phyloP scores from a whole-genome alignment of 2,329 filamentous ascomycete genomes.

The Mycogone perniciosa region DNA sequence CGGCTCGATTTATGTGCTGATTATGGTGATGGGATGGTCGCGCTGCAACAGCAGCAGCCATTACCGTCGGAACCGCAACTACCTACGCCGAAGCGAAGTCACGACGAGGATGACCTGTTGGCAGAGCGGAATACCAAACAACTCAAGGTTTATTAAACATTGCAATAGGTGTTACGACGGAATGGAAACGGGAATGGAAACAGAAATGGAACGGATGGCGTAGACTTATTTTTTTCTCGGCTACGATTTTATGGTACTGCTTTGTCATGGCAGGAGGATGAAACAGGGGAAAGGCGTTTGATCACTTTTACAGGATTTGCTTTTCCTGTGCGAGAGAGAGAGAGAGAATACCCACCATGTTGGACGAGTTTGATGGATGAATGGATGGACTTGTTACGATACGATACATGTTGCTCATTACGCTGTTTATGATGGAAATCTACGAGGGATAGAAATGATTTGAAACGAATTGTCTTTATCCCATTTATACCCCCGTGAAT shows the following conservation, averaged over 20 bases:
- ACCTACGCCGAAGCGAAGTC: conserved; percentile 3
- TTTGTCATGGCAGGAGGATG: not conserved
- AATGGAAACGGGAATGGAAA: not conserved
- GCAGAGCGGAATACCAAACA: conserved; percentile 3
- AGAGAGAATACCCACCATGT: not conserved
- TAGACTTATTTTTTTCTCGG: not conserved
- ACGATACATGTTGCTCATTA: not conserved
- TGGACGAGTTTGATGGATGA: not conserved
- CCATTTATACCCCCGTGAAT: not conserved
- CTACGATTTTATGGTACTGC: not conserved
- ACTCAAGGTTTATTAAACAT: not conserved
- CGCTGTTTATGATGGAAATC: not conserved
- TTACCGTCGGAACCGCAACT: not conserved
- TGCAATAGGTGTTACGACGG: not conserved
- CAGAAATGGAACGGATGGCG: not conserved
- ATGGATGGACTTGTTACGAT: too few species aligned
- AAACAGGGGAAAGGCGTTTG: not conserved
- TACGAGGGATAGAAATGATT: not conserved
- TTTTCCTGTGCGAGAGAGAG: not conserved
- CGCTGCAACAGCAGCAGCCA: not conserved
- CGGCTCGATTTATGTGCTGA: conserved; percentile 29
- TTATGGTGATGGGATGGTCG: conserved; percentile 14
- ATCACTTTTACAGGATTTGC: not conserved
- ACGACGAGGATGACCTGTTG: not conserved
- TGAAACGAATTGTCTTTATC: not conserved